Evolutionary conservation across 805 yeast species (phyloP), one percentile per base, ranked within the genome.

Genomic region (Yarrowia phangngaensis): DNA sequence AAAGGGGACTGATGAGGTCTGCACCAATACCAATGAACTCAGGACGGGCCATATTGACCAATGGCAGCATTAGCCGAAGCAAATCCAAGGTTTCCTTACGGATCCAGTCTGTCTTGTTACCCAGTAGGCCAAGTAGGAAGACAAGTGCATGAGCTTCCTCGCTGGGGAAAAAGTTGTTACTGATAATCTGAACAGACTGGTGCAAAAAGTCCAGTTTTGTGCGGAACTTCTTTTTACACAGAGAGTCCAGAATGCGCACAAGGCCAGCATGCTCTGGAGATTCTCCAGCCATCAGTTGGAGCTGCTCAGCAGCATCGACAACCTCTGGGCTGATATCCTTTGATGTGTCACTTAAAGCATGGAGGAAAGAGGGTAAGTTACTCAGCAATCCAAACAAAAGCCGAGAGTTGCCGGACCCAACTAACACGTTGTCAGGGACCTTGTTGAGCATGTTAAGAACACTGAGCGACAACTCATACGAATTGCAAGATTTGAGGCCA

Each of bases 1-100:
- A 69, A 41, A 94, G 69, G 2, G 99, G 98, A 1, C 95, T 83
- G 5, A 92, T 85, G 47, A 92, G 69, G 60, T 92, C 98, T 0
- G 98, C 97, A 4, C 98, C 98, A 28, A 87, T 82, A 2, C 95
- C 94, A 20, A 76, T 73, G 60, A 88, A 88, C 58, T 83, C 95
- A 14, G 82, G 85, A 27, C 82, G 69, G 34, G 78, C 79, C 47
- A 89, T 68, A 59, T 92, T 89, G 12, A 88, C 80, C 52, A 76
- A 70, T 1, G 95, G 89, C 54, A 94, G 74, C 6, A 92, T 63
- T 38, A 79, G 76, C 57, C 82, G 81, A 55, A 92, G 71, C 2
- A 88, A 65, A 45, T 78, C 82, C 78, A 94, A 72, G 0, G 92
- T 78, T 62, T 90, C 95, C 8, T 73, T 60, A 55, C 85, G 83